A percentile compares a stretch with the other conserved stretches of the same genome.
Evolutionary conservation across 2,329 filamentous ascomycete species (phyloP).

Genomic region (Colletotrichum simmondsii): DNA sequence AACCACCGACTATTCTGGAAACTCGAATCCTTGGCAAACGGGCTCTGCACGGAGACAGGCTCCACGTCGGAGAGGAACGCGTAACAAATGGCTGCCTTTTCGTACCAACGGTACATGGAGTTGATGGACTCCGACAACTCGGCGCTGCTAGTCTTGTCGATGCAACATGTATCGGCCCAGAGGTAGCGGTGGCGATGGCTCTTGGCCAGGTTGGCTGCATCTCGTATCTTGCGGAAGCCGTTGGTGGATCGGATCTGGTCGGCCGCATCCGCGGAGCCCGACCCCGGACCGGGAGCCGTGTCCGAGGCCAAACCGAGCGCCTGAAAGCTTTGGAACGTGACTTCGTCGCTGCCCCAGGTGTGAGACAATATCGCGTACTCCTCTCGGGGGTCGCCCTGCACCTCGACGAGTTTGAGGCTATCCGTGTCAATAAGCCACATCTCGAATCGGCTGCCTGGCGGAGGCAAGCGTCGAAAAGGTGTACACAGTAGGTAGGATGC

Average conservation of each 20-base stretch:
- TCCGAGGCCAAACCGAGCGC: background rate
- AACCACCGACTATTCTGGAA: constrained; percentile 21
- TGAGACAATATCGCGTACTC: constrained; percentile 49
- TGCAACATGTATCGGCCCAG: constrained; percentile 40
- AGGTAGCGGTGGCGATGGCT: constrained; percentile 32
- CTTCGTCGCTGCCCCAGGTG: constrained; percentile 46
- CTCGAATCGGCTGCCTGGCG: too few species aligned
- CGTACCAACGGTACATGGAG: constrained; percentile 38
- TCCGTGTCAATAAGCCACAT: constrained; percentile 43
- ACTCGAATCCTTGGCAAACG: constrained; percentile 68
- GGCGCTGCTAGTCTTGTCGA: constrained; percentile 23
- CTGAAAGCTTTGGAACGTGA: constrained; percentile 40
- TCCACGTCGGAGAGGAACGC: constrained; percentile 42
- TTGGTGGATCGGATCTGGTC: background rate
- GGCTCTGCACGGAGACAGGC: constrained; percentile 63
- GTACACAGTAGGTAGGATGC: background rate
- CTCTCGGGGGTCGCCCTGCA: constrained; percentile 34
- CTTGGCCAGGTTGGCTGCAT: constrained; percentile 23
- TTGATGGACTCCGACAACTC: constrained; percentile 37
- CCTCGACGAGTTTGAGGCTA: constrained; percentile 36
- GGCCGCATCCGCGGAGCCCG: background rate
- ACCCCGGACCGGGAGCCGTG: background rate
- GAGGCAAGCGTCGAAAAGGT: background rate
- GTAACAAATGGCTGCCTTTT: constrained; percentile 36
- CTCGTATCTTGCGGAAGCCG: constrained; percentile 1